Base-by-base conservation (phyloP, 176 grass and related monocot species). In the Lolium multiflorum region DNA sequence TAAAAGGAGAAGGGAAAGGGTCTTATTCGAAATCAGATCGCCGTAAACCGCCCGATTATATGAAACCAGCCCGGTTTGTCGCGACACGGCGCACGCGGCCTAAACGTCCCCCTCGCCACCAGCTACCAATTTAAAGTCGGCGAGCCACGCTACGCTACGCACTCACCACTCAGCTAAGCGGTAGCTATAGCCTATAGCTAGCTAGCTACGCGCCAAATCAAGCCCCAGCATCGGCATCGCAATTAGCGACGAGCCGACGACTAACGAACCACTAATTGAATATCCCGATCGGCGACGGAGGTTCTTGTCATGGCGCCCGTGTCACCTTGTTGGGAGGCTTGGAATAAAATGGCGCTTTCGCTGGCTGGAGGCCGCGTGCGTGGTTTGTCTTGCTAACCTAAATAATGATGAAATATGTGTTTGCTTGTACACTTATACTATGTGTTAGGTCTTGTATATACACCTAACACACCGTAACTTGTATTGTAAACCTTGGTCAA, bases 21-120 rank as follows among this genome's bases (percentile, higher is more conserved):
- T 18, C 16, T 20, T 20, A 21, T 58, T 58, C 7, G 7, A 10
- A 58, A 58, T 16, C 24, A 64, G 61, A 64, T 64, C 22, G 24
- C 61, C 60, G 60, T 63, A 13, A 10, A 13, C 60, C 22, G 5
- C 4, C 12, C 12, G 3, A 17, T 17, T 14, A 16, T 18, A 17
- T 18, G 16, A 63, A 17, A 10, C 17, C 10, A 75, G 71, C 35
- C 63, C 12, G 62, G 15, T 31, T 75, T 75, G 72, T 75, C 70
- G 11, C 70, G 13, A 24, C 71, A 26, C 44, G n/a, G 17, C 71
- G 71, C 72, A 51, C 72, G 72, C 72, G 72, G 3, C 72, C 46
- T 75, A 75, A 75, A 75, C 72, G 72, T 75, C 72, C 46, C 22
- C 72, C 14, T 75, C 72, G 13, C 46, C 71, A 9, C 46, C 72